Evolutionary conservation across 2,329 filamentous ascomycete genomes (phyloP).

Genomic region (Westerdykella sp.): DNA sequence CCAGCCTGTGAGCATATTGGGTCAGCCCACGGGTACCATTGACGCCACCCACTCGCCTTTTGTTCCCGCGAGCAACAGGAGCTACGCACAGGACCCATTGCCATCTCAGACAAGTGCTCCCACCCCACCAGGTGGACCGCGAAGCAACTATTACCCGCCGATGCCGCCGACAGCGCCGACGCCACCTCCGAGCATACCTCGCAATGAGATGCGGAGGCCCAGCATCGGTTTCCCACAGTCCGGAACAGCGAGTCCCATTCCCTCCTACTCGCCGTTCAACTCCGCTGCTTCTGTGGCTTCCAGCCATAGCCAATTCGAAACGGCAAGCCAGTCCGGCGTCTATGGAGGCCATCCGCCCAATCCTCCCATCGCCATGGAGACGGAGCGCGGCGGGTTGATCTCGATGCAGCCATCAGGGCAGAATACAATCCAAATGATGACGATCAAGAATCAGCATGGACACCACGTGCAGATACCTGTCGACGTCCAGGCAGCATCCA

Average conservation of each 20-base stretch:
- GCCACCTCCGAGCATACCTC: conserved; percentile 21
- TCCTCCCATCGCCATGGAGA: conserved; percentile 27
- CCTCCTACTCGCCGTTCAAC: conserved; percentile 40
- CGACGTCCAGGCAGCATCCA: conserved; percentile 75
- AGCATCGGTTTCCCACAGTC: conserved; percentile 38
- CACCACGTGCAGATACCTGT: conserved; percentile 57
- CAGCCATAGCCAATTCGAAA: conserved; percentile 32
- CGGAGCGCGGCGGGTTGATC: conserved; percentile 35
- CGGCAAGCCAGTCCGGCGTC: conserved; percentile 20
- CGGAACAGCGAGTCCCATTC: conserved; percentile 41
- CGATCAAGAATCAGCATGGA: conserved; percentile 46
- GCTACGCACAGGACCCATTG: conserved; percentile 41
- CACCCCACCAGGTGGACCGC: conserved; percentile 38
- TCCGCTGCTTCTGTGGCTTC: conserved; percentile 29
- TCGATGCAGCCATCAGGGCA: conserved; percentile 43
- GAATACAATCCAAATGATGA: conserved; percentile 50
- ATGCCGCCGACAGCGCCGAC: conserved; percentile 27
- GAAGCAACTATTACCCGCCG: conserved; percentile 31
- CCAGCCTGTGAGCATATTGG: conserved; percentile 44
- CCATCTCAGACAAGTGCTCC: conserved; percentile 44
- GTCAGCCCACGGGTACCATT: conserved; percentile 42
- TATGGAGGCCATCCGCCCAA: conserved; percentile 17
- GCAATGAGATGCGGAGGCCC: conserved; percentile 21
- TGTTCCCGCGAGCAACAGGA: conserved; percentile 37
- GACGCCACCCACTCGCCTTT: conserved; percentile 48